These are phyloP conservation scores for Pythium monospermum DNA, from an alignment of 352 stramenopile species.

Conservation along the genomic window DNA sequence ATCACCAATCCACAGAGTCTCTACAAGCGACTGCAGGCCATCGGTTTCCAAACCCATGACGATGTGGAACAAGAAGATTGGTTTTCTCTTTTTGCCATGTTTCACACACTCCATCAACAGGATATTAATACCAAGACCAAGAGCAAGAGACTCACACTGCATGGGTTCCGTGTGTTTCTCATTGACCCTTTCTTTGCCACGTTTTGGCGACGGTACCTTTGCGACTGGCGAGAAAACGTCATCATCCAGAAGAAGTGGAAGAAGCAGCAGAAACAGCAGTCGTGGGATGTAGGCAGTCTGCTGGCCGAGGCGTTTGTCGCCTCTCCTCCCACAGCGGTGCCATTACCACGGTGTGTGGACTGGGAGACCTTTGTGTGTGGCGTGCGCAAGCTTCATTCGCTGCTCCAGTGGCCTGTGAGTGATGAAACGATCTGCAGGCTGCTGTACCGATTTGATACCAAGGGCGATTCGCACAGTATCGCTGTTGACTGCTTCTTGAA, in stretches of 20 bases:
- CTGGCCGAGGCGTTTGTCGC: no score
- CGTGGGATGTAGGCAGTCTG: no score
- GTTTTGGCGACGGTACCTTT: slow-evolving; percentile 14
- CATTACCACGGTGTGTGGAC: not conserved
- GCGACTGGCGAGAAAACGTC: slow-evolving; percentile 4
- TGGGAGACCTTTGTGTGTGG: not conserved
- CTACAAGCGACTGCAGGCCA: not conserved
- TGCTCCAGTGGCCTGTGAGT: not conserved
- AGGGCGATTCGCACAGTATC: not conserved
- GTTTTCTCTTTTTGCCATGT: slow-evolving; percentile 8
- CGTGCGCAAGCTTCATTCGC: not conserved
- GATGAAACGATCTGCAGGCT: not conserved
- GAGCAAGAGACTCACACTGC: slow-evolving; percentile 4
- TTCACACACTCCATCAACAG: not conserved
- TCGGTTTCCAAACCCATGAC: not conserved
- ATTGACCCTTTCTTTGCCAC: slow-evolving; percentile 11
- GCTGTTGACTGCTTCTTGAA: not conserved
- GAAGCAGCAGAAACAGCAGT: no score
- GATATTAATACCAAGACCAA: not conserved
- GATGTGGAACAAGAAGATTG: slow-evolving; percentile 5
- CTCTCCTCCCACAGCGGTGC: no score
- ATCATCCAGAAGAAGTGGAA: no score
- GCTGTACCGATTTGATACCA: not conserved
- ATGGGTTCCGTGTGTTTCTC: slow-evolving; percentile 8
- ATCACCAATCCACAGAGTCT: not conserved